Percentiles rank a stretch among this genome's conserved stretches.
Evolutionary conservation across 805 yeast genomes (phyloP).

Genomic region (Cyberlindnera maritima): DNA sequence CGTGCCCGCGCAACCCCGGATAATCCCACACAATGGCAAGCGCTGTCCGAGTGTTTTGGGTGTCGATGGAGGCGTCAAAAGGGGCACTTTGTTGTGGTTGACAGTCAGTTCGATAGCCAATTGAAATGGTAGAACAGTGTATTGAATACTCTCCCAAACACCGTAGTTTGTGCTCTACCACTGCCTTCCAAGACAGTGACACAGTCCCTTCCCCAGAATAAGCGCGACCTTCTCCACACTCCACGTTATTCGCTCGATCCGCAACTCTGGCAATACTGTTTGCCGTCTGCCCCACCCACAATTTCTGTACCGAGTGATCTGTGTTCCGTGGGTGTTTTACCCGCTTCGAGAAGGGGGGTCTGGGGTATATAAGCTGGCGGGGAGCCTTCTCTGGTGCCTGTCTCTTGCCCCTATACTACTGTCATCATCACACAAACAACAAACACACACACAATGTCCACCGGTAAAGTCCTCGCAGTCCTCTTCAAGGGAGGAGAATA

Average conservation of each 20-base stretch:
- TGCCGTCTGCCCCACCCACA: no score
- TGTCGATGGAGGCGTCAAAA: not conserved
- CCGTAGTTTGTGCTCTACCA: no score
- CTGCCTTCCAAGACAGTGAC: no score
- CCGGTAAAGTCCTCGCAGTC: slow-evolving; percentile 27
- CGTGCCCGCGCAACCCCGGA: not conserved
- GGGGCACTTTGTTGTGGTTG: no score
- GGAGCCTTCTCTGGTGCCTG: not conserved
- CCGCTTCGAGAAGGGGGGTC: not conserved
- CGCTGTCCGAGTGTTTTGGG: not conserved
- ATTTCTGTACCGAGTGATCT: not conserved
- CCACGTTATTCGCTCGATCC: not conserved
- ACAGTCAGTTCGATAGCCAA: no score
- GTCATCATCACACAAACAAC: no score
- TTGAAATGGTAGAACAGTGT: no score
- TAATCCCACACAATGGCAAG: not conserved
- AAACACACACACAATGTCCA: slow-evolving; percentile 12
- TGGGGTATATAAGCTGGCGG: not conserved
- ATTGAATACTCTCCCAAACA: no score
- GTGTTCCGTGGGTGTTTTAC: slow-evolving; percentile 2
- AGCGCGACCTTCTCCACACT: not conserved
- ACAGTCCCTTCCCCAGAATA: not conserved
- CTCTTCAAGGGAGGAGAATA: slow-evolving; percentile 31
- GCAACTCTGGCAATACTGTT: no score
- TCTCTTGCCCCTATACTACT: not conserved